Conservation (phyloP, 2,329 filamentous ascomycete species). For the Colletotrichum sublineola region DNA sequence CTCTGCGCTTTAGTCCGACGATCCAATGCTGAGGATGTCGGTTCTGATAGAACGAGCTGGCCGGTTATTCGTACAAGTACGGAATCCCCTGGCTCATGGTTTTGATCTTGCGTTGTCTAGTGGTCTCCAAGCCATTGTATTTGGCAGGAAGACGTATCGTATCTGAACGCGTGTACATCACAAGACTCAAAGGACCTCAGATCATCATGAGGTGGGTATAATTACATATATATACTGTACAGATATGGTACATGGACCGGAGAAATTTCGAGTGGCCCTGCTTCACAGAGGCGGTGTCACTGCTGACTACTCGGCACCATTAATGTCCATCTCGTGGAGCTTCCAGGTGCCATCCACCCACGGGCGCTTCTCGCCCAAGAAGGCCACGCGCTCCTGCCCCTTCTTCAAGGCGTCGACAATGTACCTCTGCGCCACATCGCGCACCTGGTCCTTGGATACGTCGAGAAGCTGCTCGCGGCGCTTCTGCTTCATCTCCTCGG, state of each 20-base stretch:
- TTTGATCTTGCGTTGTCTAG: conserved; percentile 72
- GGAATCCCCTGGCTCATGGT: conserved; percentile 29
- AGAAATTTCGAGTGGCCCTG: not conserved
- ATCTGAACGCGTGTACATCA: conserved; percentile 66
- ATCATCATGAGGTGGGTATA: conserved; percentile 42
- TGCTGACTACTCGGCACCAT: conserved; percentile 53
- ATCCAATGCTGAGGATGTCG: conserved; percentile 70
- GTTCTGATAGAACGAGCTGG: conserved; percentile 73
- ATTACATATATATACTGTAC: conserved; percentile 35
- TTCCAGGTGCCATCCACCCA: conserved; percentile 84
- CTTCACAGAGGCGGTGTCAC: not conserved
- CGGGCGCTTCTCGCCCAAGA: conserved; percentile 86
- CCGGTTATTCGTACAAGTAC: conserved; percentile 37
- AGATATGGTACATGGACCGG: conserved; percentile 27
- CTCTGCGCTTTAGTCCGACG: conserved; percentile 74
- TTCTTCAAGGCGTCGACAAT: conserved; percentile 76
- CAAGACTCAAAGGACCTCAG: not conserved
- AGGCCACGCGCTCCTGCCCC: conserved; percentile 73
- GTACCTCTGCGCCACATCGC: conserved; percentile 84
- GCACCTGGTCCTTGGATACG: conserved; percentile 84
- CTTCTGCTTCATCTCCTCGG: conserved; percentile 88
- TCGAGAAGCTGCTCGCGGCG: conserved; percentile 88
- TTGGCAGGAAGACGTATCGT: conserved; percentile 73
- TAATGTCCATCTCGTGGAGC: conserved; percentile 79
- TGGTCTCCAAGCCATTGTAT: conserved; percentile 69